Evolutionary conservation across 768 basidiomycete species (phyloP), one percentile per base, ranked within the genome.

Genomic region (Mycena kentingensis): DNA sequence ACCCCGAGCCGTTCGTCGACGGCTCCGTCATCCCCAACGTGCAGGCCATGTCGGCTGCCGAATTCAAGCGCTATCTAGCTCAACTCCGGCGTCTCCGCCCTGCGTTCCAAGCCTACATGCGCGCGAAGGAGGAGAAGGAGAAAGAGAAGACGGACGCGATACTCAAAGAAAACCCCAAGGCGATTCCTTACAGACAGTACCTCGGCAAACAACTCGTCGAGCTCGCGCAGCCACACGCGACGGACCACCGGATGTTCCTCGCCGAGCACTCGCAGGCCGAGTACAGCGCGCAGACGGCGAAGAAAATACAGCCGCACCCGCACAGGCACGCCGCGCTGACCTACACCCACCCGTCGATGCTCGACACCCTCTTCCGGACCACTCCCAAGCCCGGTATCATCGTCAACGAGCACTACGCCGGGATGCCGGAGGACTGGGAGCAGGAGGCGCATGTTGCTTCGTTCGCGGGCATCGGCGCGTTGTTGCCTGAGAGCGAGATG

Each of bases 261-360:
- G 60, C 57, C 21, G 21, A 52, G 35, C 61, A 63, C 26, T 57
- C 49, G 22, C 35, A 42, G 28, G 49, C 63, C 27, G 58, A 59
- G 39, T 59, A 62, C 51, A 46, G 59, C 36, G 56, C 66, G 39
- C 57, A 51, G 39, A 52, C 44, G 18, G 65, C 46, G 51, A 65
- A 35, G 48, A 67, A 62, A 34, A 84, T 92, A 55, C 81, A 83
- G 54, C 84, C 79, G 36, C 74, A 80, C 49, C 88, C 88, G 0
- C 90, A 92, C 58, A 75, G 70, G 24, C 74, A 69, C 31, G 88
- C 76, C 32, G 90, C 80, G 3, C 74, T 91, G 35, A 70, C 73
- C 38, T 93, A 92, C 66, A 67, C 80, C 3, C 70, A 73, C 34
- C 74, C 78, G 29, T 74, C 85, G 5, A 46, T 55, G 5, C 68